Evolutionary conservation across 2,329 filamentous ascomycete genomes (phyloP), one percentile per base, ranked within the genome.

Genomic region (Alternaria conjuncta): DNA sequence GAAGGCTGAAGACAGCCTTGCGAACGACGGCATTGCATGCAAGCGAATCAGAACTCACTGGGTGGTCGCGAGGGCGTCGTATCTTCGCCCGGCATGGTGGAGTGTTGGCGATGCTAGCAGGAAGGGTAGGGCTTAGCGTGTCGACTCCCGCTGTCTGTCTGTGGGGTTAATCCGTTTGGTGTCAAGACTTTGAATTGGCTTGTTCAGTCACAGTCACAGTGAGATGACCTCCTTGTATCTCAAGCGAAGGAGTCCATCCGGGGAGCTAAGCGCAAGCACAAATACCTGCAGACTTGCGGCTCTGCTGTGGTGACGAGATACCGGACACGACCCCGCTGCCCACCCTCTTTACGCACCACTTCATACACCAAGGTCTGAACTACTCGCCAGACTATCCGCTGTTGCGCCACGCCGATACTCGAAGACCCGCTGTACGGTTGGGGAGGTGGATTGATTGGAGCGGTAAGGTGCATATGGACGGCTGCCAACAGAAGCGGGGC

Each of bases 31-130:
- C 57, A 18, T 30, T 23, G 41, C 44, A 57, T 26, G 41, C 44
- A 57, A 18, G 60, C 66, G 59, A 69, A 64, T 64, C 63, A 67
- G 23, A 30, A 71, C 68, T 69, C 61, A 71, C 64, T 55, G 57
- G 55, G 41, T 32, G 45, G 51, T 57, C 21, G 55, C 60, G 57
- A 61, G 43, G 54, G 54, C 41, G 55, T 49, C 41, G 32, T 51
- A 25, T 13, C 49, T 51, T 55, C 53, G 59, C 46, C 53, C 53
- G 43, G 46, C 56, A 65, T 59, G 47, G 45, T 50, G 50, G 51
- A 21, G 43, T 44, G 28, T 32, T 61, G 54, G 49, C 36, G 36
- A 57, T 60, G 45, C 46, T 49, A 58, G 45, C 44, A 55, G n/a
- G 43, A 49, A 61, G 62, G 56, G 57, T 60, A 65, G 46, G 64